Evolutionary conservation across 2,329 filamentous ascomycete genomes (phyloP), one percentile per base, ranked within the genome.

Genomic region (Byssoonygena ceratinophila): DNA sequence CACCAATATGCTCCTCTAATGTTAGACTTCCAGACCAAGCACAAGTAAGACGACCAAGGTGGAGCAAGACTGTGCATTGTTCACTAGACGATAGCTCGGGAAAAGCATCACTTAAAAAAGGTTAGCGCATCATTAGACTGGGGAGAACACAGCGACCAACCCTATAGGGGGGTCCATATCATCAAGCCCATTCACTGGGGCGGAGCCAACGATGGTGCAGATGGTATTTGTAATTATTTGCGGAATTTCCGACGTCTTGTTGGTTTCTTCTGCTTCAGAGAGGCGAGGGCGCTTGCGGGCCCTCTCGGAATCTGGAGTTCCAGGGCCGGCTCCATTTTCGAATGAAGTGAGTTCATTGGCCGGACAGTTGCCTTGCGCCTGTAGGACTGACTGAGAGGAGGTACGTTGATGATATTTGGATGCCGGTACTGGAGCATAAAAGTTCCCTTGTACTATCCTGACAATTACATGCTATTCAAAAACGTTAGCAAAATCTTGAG

Each of bases 21-120:
- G 41, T 58, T 44, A 82, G 64, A 5, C 70, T 74, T 29, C 71
- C 69, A 52, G 78, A 74, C 12, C 72, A 69, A 14, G 76, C 76
- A 63, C 83, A 86, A 16, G 77, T 71, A 45, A 81, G 64, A 46
- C 73, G 74, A 2, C 81, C 78, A 12, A 88, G 62, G 9, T 76
- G 63, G 34, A 79, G 69, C 37, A 85, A 68, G 7, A 75, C 66
- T 31, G 72, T 71, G 58, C 75, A 79, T 60, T 79, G 76, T 22
- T 74, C 68, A 6, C 67, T 54, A 54, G 81, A 76, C 14, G 71
- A 59, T 3, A 80, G 64, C 12, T 65, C 61, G 11, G 71, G 59
- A 60, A 81, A 81, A 20, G 62, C 62, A 54, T 61, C 53, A 53
- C 72, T 71, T 4, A 5, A 61, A 55, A 44, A 55, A 52, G n/a